phyloP scores from a whole-genome alignment of 2,329 filamentous ascomycete species.

The Ceratocystis ficicola region DNA sequence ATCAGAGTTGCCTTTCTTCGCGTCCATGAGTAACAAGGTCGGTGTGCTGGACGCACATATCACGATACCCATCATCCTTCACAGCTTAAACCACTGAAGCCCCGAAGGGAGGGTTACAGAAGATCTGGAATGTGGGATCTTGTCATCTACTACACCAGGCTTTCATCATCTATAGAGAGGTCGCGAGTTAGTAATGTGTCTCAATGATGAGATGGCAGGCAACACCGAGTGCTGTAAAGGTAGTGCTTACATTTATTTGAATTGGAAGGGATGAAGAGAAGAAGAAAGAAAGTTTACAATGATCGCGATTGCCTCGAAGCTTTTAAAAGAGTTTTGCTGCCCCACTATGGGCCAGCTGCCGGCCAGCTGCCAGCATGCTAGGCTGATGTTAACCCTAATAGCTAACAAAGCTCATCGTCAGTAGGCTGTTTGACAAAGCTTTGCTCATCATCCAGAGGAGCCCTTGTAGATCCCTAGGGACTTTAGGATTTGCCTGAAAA shows the following conservation, averaged over 20 bases:
- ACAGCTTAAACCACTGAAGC: conserved; percentile 75
- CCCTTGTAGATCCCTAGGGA: neutral
- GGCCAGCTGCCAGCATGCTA: neutral
- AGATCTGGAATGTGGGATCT: conserved; percentile 49
- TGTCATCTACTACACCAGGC: conserved; percentile 91
- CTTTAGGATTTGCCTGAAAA: neutral
- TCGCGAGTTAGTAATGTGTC: conserved; percentile 28
- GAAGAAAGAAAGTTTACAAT: conserved; percentile 34
- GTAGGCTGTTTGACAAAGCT: neutral
- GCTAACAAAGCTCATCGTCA: neutral
- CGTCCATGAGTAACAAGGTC: conserved; percentile 98
- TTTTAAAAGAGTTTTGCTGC: conserved; percentile 14
- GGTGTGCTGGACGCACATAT: conserved; percentile 99
- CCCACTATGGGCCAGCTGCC: conserved; percentile 10
- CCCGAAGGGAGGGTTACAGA: conserved; percentile 72
- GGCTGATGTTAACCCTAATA: conserved; percentile 12
- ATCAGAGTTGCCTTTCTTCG: conserved; percentile 96
- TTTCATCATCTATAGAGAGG: conserved; percentile 83
- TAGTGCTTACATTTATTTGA: conserved; percentile 85
- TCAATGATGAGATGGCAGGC: conserved; percentile 11
- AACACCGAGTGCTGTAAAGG: conserved; percentile 6
- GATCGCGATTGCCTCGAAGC: conserved; percentile 2
- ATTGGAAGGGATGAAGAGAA: conserved; percentile 86
- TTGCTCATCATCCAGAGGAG: neutral
- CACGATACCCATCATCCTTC: conserved; percentile 60